Evolutionary conservation across 768 basidiomycete genomes (phyloP), one percentile per base, ranked within the genome.

Genomic region (Lactifluus volemus): DNA sequence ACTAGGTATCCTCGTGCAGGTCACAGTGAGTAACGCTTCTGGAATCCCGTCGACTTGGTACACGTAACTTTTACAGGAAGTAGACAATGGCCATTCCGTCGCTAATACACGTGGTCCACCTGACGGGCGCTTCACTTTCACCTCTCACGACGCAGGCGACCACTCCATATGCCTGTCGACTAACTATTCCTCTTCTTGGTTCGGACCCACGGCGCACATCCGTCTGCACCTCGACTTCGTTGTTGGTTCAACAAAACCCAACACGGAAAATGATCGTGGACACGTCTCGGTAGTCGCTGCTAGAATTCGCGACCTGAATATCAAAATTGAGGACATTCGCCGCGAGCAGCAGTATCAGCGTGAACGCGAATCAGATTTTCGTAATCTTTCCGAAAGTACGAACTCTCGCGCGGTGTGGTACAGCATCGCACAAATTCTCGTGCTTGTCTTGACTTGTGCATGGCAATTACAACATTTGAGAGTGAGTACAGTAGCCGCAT

Each of bases 321-420:
- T 85, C 69, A 96, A 93, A 73, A 78, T 99, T 52, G 91, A 90
- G 72, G 93, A 96, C 68, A 88, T 98, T 58, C 81, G 92, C 49
- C 79, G 93, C 29, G 97, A 98, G 74, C 97, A 99, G 75, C 91
- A 95, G 73, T 99, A 98, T 71, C 96, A 98, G 77, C 81, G 97
- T 47, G 96, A 99, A 75, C 79, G 97, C 65, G 97, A 99, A 74
- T 79, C 89, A 11, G 87, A 90, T 67, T 99, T 89, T 71, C 78
- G 97, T 42, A 77, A 93, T 73, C 73, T 98, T 64, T 94, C 91
- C 67, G 97, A 99, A 74, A 72, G 74, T 15, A 96, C 92, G 42
- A 99, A 99, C 74, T 76, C 86, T n/a, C 77, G 86, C 61, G 94
- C 97, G 1, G 89, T 98, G 49, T 98, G 92, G 92, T 98, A 97